Evolutionary conservation across 352 stramenopile species (phyloP).

Genomic region (Aphanomyces invadans): DNA sequence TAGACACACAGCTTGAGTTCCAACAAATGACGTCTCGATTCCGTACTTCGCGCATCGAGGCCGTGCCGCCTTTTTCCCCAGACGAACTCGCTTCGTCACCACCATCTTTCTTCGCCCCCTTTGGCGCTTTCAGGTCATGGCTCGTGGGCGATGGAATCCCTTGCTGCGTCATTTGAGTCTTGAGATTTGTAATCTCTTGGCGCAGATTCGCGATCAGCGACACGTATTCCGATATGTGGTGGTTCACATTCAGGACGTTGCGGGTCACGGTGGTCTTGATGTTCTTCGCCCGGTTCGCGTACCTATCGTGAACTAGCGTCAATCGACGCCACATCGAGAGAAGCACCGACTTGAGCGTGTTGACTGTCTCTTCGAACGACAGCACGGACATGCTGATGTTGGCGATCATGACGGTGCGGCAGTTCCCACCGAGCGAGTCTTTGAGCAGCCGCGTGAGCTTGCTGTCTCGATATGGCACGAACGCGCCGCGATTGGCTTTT

Average conservation of each 20-base stretch:
- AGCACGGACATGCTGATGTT: conserved; percentile 75
- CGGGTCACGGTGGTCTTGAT: conserved; percentile 87
- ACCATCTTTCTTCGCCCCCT: background rate
- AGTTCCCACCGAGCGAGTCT: conserved; percentile 88
- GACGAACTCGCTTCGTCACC: background rate
- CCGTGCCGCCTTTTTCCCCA: background rate
- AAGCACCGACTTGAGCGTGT: conserved; percentile 81
- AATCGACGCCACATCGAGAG: background rate
- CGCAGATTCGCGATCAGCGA: conserved; percentile 77
- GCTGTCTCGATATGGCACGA: conserved; percentile 86
- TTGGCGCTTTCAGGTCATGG: conserved; percentile 12
- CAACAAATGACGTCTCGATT: too few relatives aligned
- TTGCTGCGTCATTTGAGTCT: conserved; percentile 39
- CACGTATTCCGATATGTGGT: conserved; percentile 83
- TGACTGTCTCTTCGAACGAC: conserved; percentile 89
- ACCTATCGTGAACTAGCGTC: conserved; percentile 27
- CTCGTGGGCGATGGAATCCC: conserved; percentile 20
- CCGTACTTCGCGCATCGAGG: conserved; percentile 19
- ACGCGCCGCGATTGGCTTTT: conserved; percentile 52
- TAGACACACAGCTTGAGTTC: too few relatives aligned
- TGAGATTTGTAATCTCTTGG: conserved; percentile 79
- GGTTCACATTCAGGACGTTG: conserved; percentile 85
- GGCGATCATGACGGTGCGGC: conserved; percentile 91
- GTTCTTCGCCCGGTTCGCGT: conserved; percentile 88
- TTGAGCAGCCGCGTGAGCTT: conserved; percentile 87